phyloP scores from a whole-genome alignment of 805 yeast genomes.

The Saturnispora besseyi region DNA sequence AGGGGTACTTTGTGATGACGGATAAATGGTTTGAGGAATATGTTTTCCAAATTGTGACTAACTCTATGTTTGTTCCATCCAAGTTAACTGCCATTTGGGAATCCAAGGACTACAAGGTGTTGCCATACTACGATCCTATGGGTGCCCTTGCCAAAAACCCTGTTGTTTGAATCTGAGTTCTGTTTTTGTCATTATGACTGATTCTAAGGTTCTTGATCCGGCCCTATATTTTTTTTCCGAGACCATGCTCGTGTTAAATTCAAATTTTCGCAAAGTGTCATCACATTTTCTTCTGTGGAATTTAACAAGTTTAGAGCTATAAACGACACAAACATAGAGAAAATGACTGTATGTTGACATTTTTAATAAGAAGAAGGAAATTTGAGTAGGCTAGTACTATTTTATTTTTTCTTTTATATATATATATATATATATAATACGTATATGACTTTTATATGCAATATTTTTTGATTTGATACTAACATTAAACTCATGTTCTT shows the following conservation, averaged over 20 bases:
- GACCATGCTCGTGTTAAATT: background rate
- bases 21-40: slow-evolving; percentile 70
- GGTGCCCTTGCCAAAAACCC: slow-evolving; percentile 52
- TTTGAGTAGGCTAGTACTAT: background rate
- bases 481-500: too few species aligned
- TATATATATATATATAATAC: background rate
- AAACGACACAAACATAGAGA: background rate
- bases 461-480: too few species aligned
- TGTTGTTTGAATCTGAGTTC: background rate
- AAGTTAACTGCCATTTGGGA: slow-evolving; percentile 37
- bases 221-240: background rate
- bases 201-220: background rate
- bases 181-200: background rate
- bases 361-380: background rate
- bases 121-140: slow-evolving; percentile 73
- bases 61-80: slow-evolving; percentile 28
- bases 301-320: background rate
- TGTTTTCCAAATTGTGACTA: slow-evolving; percentile 57
- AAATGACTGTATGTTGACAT: background rate
- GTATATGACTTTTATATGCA: background rate
- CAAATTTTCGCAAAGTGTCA: background rate
- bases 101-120: slow-evolving; percentile 38
- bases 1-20: slow-evolving; percentile 65
- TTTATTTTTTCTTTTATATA: background rate
- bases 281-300: background rate